Evolutionary conservation across 2,329 filamentous ascomycete species (phyloP), one percentile per base, ranked within the genome.

Genomic region (Colletotrichum sp.): DNA sequence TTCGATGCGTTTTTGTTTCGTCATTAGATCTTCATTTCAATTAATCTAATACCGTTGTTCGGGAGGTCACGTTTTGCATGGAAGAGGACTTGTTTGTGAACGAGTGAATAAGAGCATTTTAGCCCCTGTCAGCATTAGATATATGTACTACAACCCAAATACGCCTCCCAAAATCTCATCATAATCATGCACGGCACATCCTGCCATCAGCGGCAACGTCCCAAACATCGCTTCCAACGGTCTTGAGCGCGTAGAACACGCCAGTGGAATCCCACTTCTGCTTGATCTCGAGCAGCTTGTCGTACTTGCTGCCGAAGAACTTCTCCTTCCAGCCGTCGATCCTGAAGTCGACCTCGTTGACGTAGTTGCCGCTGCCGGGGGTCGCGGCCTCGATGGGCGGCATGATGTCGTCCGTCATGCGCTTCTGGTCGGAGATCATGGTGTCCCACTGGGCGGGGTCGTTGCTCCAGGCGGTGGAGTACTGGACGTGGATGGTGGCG

Each of bases 181-280:
- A 60, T 32, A 26, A 49, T 77, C 59, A 78, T 34, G 72, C 77
- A 26, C 65, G 76, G 75, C 88, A 89, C 80, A 89, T 81, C 30
- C 86, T 83, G 10, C 88, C 88, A 71, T 83, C 77, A 8, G 80
- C 82, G 6, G 80, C 81, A 9, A 87, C 82, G 26, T 71, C 78
- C 89, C 89, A 91, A n/a, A 79, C 79, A 67, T 91, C 89, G 72
- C 88, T 89, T 0, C 89, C 90, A 8, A 92, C 89, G 6, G 84
- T 87, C n/a, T 85, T 87, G 8, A 79, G 79, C 13, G 86, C 88
- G 69, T 89, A 89, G 44, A 89, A 89, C 8, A 92, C 73, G 3
- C 81, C 79, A 1, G 82, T 69, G 2, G 87, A 83, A 78, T 91
- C 90, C 78, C 87, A 91, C 79, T 85, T 87, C 39, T 83, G 79